Evolutionary conservation across 305 asterid species (phyloP), one percentile per base, ranked within the genome.

Genomic region (Stenogyne calaminthoides): DNA sequence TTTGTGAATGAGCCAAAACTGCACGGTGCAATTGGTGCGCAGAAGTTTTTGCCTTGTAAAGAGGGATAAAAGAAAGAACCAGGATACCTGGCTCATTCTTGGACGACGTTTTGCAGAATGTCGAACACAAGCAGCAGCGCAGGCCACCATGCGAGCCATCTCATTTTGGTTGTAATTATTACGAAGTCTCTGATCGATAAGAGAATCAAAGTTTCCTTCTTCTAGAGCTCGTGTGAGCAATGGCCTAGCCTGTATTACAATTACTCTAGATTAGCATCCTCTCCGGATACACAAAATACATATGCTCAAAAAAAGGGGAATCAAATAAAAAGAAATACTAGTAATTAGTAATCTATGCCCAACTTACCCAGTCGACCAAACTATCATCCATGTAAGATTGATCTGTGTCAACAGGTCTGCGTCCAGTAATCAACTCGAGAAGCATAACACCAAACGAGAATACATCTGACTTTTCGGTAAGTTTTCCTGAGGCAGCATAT

Each of bases 371-470:
- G 71, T 90, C 95, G 3, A 90, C 96, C 81, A 90, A 84, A 83
- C 95, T 88, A 78, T 88, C 92, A 44, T 88, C 96, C 83, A 78
- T 82, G 87, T 49, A 84, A 34, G 95, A 55, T 47, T 78, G 88
- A 63, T 37, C 65, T 4, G 88, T 19, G 74, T 86, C 88, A 71
- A 90, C 88, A 3, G 96, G 96, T 7, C 90, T 82, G 5, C 90
- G 89, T 2, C 96, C 96, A 10, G 95, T 90, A 42, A 90, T 88
- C 85, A 88, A 72, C 85, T 90, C 96, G 0, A 90, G 82, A 75
- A 90, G 92, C 94, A 90, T 87, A 10, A 90, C 88, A 5, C 96
- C 96, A 18, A 81, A 90, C 37, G 96, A 90, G 83, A 88, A 90
- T 15, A 90, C 96, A 68, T 90, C 96, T 0, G 96, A 90, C 82